Evolutionary conservation across 2,329 filamentous ascomycete genomes (phyloP).

Genomic region (Diaporthe sp.): DNA sequence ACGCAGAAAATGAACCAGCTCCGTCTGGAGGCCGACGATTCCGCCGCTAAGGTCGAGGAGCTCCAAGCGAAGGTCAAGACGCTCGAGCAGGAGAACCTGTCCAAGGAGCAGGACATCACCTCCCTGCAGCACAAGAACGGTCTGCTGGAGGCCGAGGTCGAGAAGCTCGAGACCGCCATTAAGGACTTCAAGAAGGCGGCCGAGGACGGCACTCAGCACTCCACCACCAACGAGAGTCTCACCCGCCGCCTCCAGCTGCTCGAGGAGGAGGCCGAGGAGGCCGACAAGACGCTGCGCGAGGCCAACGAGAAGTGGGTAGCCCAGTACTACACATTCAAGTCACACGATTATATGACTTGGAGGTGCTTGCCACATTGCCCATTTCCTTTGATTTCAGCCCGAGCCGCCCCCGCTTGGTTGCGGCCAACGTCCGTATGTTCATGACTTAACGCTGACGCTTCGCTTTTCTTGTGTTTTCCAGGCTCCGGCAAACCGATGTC

Average conservation of each 20-base stretch:
- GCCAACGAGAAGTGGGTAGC: slow-evolving; percentile 94
- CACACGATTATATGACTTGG: slow-evolving; percentile 39
- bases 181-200: slow-evolving; percentile 90
- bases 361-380: slow-evolving; percentile 40
- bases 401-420: neutral
- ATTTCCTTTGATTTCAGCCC: slow-evolving; percentile 18
- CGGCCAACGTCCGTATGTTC: neutral
- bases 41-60: slow-evolving; percentile 85
- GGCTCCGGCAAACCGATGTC: slow-evolving; percentile 98
- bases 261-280: slow-evolving; percentile 97
- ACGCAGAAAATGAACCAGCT: slow-evolving; percentile 92
- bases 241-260: slow-evolving; percentile 94
- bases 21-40: slow-evolving; percentile 92
- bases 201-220: slow-evolving; percentile 84
- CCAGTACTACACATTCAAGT: slow-evolving; percentile 41
- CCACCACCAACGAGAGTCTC: slow-evolving; percentile 91
- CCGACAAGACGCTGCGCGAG: slow-evolving; percentile 95
- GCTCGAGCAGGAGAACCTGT: slow-evolving; percentile 93
- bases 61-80: slow-evolving; percentile 87
- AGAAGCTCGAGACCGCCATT: slow-evolving; percentile 88
- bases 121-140: slow-evolving; percentile 96
- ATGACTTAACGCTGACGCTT: slow-evolving; percentile 36
- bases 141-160: slow-evolving; percentile 88
- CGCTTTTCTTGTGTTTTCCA: slow-evolving; percentile 53
- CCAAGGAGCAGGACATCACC: slow-evolving; percentile 98